phyloP scores from a whole-genome alignment of 1,284 basidiomycete genomes.

The Cutaneotrichosporon cyanovorans region DNA sequence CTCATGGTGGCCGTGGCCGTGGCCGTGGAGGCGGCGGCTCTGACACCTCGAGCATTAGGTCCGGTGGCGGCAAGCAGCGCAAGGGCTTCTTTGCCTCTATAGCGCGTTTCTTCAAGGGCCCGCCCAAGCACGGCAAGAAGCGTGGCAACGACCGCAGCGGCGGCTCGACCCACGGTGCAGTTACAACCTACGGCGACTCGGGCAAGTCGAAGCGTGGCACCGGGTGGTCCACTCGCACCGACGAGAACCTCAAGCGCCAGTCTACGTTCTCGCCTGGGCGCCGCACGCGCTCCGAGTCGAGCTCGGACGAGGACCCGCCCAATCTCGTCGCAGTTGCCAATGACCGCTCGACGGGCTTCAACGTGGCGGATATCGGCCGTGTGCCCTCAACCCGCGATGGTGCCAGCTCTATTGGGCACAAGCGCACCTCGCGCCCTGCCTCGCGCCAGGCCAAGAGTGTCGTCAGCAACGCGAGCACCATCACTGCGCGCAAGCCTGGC shows the following conservation, averaged over 20 bases:
- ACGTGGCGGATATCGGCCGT: slow-evolving; percentile 34
- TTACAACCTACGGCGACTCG: too few species aligned
- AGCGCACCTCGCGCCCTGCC: slow-evolving; percentile 22
- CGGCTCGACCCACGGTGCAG: slow-evolving; percentile 24
- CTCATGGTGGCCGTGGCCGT: too few species aligned
- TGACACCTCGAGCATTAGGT: slow-evolving; percentile 31
- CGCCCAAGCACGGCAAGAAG: slow-evolving; percentile 3
- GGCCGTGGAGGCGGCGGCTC: slow-evolving; percentile 24
- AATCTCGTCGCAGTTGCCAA: slow-evolving; percentile 41
- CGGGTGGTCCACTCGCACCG: slow-evolving; percentile 42
- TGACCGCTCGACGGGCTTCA: slow-evolving; percentile 29
- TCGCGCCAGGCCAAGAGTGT: slow-evolving; percentile 32
- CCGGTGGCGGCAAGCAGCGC: slow-evolving; percentile 28
- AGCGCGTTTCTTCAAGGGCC: slow-evolving; percentile 36
- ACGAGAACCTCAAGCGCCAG: slow-evolving; percentile 36
- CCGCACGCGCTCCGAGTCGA: slow-evolving; percentile 29
- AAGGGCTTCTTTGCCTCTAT: slow-evolving; percentile 42
- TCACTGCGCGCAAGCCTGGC: background rate
- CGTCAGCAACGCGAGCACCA: slow-evolving; percentile 14
- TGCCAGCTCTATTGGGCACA: slow-evolving; percentile 12
- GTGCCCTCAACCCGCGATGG: slow-evolving; percentile 4
- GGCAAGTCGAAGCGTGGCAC: slow-evolving; percentile 8
- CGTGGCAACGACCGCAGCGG: slow-evolving; percentile 16
- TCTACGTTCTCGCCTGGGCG: slow-evolving; percentile 16
- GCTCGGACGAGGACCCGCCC: slow-evolving; percentile 31